Evolutionary conservation across 108 stramenopile species (phyloP).

Genomic region (Cyclostephanos tholiformis): DNA sequence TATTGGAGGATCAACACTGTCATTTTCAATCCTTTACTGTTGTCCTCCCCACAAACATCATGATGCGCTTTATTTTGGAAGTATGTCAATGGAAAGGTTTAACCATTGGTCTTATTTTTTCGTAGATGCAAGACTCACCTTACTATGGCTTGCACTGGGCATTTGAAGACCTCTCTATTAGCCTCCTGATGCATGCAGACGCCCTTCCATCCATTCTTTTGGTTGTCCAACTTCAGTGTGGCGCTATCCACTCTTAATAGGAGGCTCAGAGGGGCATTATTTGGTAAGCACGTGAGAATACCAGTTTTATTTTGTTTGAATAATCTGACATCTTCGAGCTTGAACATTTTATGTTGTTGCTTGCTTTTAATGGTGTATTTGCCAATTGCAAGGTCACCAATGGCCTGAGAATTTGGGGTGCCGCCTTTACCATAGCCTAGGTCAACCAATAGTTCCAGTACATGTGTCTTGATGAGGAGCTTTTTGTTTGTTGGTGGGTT

Average conservation of each 20-base stretch:
- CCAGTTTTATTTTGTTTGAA: not conserved
- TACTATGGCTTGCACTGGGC: slow-evolving; percentile 2
- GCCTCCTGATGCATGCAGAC: slow-evolving; percentile 1
- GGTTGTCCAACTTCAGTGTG: slow-evolving; percentile 5
- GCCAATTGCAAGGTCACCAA: not conserved
- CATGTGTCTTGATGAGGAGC: slow-evolving; percentile 16
- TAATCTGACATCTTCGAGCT: slow-evolving; percentile 1
- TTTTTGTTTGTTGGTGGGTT: not conserved
- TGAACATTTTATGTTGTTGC: not conserved
- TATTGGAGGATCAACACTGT: not conserved
- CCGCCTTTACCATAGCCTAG: too few relatives aligned
- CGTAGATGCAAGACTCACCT: not conserved
- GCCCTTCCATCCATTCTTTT: slow-evolving; percentile 9
- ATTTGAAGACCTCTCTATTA: not conserved
- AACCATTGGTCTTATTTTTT: not conserved
- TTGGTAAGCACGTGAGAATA: not conserved
- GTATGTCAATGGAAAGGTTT: not conserved
- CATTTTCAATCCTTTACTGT: not conserved
- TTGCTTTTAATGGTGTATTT: slow-evolving; percentile 13
- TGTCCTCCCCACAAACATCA: not conserved
- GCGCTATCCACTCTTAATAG: not conserved
- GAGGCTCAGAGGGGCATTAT: not conserved
- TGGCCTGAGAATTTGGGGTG: not conserved
- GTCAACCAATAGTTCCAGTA: not conserved
- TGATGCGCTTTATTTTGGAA: not conserved